Percentiles rank a stretch among this genome's conserved stretches.
Conservation (phyloP, 2,329 filamentous ascomycete species). For the Cryphonectria radicalis region DNA sequence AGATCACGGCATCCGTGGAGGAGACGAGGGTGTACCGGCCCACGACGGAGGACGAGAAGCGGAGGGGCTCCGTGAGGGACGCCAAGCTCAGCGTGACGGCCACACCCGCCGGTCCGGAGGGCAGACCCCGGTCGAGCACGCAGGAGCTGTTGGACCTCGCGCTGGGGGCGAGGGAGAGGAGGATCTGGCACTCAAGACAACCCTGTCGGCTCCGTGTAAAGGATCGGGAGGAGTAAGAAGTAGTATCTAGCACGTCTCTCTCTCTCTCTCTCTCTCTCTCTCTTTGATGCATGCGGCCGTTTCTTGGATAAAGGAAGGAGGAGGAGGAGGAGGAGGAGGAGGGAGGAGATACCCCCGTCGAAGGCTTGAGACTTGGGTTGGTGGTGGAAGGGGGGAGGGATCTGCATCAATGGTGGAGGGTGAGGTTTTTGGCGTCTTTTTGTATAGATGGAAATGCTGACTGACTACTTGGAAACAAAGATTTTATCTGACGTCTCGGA, state of each 20-base stretch:
- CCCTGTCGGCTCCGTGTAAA: slow-evolving; percentile 59
- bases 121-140: slow-evolving; percentile 55
- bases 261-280: no score
- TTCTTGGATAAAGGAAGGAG: not conserved
- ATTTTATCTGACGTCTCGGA: not conserved
- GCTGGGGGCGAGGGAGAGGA: slow-evolving; percentile 62
- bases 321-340: not conserved
- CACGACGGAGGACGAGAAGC: slow-evolving; percentile 36
- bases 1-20: slow-evolving; percentile 79
- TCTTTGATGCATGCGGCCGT: not conserved
- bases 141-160: slow-evolving; percentile 62
- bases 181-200: slow-evolving; percentile 67
- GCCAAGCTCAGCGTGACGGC: slow-evolving; percentile 32
- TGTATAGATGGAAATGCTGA: not conserved
- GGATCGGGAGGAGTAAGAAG: slow-evolving; percentile 42
- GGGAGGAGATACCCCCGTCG: not conserved
- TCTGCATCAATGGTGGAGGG: not conserved
- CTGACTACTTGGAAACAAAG: not conserved
- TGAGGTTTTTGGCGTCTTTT: no score
- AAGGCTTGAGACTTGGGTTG: not conserved
- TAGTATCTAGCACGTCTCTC: not conserved
- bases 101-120: slow-evolving; percentile 30
- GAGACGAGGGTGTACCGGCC: slow-evolving; percentile 66
- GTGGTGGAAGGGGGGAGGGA: not conserved
- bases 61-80: slow-evolving; percentile 31